phyloP scores from a whole-genome alignment of 768 basidiomycete genomes.

The Naganishia antarctica region DNA sequence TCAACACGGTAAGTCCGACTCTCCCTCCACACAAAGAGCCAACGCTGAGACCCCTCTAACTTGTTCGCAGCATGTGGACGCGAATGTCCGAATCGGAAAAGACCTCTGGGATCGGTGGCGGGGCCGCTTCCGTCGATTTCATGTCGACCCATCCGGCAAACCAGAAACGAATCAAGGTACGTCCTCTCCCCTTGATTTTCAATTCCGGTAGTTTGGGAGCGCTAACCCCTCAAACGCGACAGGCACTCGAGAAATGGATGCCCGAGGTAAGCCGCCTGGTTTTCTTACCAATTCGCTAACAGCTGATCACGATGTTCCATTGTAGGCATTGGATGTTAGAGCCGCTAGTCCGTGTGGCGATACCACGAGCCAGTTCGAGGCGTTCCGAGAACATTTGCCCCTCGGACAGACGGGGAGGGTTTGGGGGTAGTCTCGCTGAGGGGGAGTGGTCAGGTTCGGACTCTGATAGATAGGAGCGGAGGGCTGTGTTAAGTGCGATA shows the following conservation, averaged over 20 bases:
- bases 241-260: constrained; percentile 44
- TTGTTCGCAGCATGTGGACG: constrained; percentile 60
- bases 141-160: constrained; percentile 76
- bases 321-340: constrained; percentile 39
- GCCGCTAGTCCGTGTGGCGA: constrained; percentile 43
- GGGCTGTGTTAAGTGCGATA: too few species aligned
- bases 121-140: constrained; percentile 55
- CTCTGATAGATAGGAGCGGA: too few species aligned
- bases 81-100: constrained; percentile 62
- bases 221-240: background rate
- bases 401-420: constrained; percentile 17
- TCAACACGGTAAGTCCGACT: constrained; percentile 58
- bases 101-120: constrained; percentile 34
- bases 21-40: background rate
- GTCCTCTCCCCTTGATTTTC: constrained; percentile 34
- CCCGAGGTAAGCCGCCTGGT: constrained; percentile 34
- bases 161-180: constrained; percentile 65
- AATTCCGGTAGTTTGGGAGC: background rate
- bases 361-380: constrained; percentile 38
- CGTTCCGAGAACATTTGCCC: constrained; percentile 38
- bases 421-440: constrained; percentile 8
- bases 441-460: too few species aligned
- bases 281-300: background rate
- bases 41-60: background rate
- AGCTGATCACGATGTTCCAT: background rate